Conservation (phyloP, 2,329 filamentous ascomycete species). For the Cytospora schulzeri region DNA sequence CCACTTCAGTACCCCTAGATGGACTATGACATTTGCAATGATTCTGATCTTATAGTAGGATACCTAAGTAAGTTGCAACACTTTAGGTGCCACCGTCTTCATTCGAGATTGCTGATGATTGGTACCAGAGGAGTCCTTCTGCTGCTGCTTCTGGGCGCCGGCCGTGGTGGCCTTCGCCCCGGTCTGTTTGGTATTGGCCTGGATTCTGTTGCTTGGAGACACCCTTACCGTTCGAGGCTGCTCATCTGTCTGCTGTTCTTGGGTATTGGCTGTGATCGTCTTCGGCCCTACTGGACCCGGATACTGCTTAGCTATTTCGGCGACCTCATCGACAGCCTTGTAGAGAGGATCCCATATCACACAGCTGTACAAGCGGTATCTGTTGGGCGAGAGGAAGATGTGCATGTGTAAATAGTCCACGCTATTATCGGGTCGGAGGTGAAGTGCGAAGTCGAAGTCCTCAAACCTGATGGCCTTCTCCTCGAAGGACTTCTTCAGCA, state of each 20-base stretch:
- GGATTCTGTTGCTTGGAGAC: too few species aligned
- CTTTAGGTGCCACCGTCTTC: background rate
- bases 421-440: constrained; percentile 10
- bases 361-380: constrained; percentile 13
- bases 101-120: constrained; percentile 1
- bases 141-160: background rate
- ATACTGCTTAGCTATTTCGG: constrained; percentile 5
- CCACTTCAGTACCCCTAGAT: too few species aligned
- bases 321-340: constrained; percentile 7
- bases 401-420: constrained; percentile 15
- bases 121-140: background rate
- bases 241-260: background rate
- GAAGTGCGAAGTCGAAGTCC: constrained; percentile 15
- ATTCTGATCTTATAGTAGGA: too few species aligned
- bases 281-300: background rate
- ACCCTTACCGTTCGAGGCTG: too few species aligned
- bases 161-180: background rate
- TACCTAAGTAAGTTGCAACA: too few species aligned
- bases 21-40: too few species aligned
- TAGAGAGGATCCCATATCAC: constrained; percentile 12
- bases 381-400: constrained; percentile 8
- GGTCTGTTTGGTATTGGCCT: too few species aligned
- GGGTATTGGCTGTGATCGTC: background rate
- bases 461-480: constrained; percentile 13
- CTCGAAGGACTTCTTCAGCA: constrained; percentile 12